Percentiles rank a stretch among this genome's conserved stretches.
phyloP scores from a whole-genome alignment of 305 asterid genomes.

The Euphrasia arctica region DNA sequence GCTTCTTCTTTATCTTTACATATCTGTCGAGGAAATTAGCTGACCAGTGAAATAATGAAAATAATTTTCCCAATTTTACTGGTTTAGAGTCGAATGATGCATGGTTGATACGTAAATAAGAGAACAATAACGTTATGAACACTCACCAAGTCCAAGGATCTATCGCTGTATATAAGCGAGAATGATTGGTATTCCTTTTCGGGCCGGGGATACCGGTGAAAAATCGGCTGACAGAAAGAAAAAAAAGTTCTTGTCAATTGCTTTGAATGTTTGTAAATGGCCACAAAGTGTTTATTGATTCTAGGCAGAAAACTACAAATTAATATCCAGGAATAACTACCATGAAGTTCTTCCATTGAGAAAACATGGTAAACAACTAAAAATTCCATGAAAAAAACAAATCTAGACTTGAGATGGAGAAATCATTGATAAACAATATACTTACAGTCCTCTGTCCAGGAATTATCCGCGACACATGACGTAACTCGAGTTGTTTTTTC shows the following conservation, averaged over 20 bases:
- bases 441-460: conserved; percentile 99
- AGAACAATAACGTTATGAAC: conserved; percentile 26
- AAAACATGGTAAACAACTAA: not conserved
- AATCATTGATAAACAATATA: conserved; percentile 20
- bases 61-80: conserved; percentile 6
- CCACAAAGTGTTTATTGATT: not conserved
- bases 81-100: not conserved
- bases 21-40: conserved; percentile 47
- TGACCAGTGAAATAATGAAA: not conserved
- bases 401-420: not conserved
- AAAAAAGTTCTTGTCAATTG: conserved; percentile 24
- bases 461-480: conserved; percentile 66
- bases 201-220: conserved; percentile 78
- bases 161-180: conserved; percentile 62
- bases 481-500: conserved; percentile 77
- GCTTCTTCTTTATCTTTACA: conserved; percentile 98
- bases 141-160: conserved; percentile 80
- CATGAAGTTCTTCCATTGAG: conserved; percentile 4
- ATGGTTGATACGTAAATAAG: conserved; percentile 22
- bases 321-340: conserved; percentile 7
- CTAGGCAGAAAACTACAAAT: not conserved
- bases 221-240: conserved; percentile 53
- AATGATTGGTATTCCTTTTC: conserved; percentile 87
- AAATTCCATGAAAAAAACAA: not conserved
- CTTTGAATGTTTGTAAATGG: conserved; percentile 14